Evolutionary conservation across 345 rosid genomes (phyloP).

Genomic region (Conringia planisiliqua): DNA sequence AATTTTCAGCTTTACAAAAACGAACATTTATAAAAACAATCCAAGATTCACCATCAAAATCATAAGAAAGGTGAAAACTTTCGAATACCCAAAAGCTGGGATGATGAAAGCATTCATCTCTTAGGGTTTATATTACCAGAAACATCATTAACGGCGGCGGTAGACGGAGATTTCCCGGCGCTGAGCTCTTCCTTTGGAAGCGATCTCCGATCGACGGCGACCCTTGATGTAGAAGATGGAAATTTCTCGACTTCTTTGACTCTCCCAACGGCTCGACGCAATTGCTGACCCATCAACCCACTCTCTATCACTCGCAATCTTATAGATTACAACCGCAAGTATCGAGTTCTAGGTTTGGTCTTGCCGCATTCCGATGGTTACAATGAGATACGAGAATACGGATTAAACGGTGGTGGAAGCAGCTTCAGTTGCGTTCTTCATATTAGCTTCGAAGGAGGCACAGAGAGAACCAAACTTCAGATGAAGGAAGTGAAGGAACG

Average conservation of each 20-base stretch:
- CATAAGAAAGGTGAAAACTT: constrained; percentile 17
- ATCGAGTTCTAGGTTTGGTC: neutral
- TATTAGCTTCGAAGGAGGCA: neutral
- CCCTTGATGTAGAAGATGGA: constrained; percentile 38
- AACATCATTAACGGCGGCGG: constrained; percentile 25
- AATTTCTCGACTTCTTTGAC: constrained; percentile 46
- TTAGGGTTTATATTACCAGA: constrained; percentile 38
- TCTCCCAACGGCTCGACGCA: constrained; percentile 95
- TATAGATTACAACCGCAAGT: neutral
- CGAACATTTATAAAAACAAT: neutral
- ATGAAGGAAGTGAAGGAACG: constrained; percentile 16
- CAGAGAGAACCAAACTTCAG: neutral
- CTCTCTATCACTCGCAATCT: neutral
- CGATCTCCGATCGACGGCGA: constrained; percentile 36
- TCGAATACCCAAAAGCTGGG: constrained; percentile 10
- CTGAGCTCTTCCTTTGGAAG: constrained; percentile 27
- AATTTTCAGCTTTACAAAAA: neutral
- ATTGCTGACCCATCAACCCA: constrained; percentile 78
- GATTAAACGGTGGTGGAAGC: neutral
- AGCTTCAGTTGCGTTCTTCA: neutral
- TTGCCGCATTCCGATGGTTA: neutral
- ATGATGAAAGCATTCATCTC: too few species aligned
- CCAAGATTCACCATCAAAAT: neutral
- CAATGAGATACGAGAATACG: neutral
- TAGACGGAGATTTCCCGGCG: constrained; percentile 30